These are phyloP conservation scores for Prunus davidiana DNA, from an alignment of 306 rosid genomes.

Conservation along the genomic window DNA sequence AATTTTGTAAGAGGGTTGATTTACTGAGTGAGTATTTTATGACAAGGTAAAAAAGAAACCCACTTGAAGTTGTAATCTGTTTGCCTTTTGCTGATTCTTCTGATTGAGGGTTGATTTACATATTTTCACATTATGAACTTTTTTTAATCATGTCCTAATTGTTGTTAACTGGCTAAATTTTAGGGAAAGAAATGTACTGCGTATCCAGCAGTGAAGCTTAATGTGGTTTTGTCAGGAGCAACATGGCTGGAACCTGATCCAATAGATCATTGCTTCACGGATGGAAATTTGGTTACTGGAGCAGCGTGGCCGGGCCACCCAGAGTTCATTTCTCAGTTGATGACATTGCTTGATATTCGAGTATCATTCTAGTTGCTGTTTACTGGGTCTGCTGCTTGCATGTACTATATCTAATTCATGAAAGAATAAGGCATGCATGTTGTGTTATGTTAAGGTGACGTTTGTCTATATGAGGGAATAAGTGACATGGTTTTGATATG, in stretches of 20 bases:
- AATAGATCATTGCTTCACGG: constrained; percentile 75
- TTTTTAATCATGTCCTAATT: background rate
- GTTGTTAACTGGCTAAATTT: background rate
- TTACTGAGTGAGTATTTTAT: background rate
- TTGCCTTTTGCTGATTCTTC: background rate
- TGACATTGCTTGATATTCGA: constrained; percentile 55
- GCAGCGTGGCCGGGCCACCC: constrained; percentile 93
- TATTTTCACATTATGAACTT: background rate
- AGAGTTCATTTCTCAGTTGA: constrained; percentile 76
- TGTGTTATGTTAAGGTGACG: background rate
- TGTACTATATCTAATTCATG: background rate
- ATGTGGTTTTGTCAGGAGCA: constrained; percentile 65
- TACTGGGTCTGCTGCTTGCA: background rate
- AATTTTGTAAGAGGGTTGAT: background rate
- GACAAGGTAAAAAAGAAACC: background rate
- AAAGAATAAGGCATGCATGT: background rate
- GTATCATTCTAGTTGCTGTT: constrained; percentile 46
- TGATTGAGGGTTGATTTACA: background rate
- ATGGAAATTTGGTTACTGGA: constrained; percentile 81
- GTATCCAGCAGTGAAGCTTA: constrained; percentile 74
- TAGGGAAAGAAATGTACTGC: constrained; percentile 94
- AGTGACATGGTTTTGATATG: background rate
- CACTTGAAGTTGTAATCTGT: background rate
- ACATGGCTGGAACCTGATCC: constrained; percentile 92
- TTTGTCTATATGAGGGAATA: background rate